Conservation (phyloP, 495 filamentous ascomycete genomes). For the Articulospora tetracladia region DNA sequence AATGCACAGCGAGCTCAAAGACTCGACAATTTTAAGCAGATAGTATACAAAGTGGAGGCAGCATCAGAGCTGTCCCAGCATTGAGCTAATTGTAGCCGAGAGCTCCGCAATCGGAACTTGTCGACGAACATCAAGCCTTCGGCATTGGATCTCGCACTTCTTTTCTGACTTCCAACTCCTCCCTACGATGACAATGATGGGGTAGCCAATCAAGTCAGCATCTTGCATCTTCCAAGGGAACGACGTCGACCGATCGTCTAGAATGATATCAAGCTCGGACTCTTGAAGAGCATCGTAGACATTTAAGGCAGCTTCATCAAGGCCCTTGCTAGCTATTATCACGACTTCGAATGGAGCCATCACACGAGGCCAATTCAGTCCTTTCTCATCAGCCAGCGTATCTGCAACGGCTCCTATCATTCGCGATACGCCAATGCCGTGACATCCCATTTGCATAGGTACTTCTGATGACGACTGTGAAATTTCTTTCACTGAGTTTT, state of each 20-base stretch:
- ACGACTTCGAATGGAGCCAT: conserved; percentile 84
- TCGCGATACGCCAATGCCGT: conserved; percentile 91
- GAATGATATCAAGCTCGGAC: conserved; percentile 46
- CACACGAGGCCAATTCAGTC: conserved; percentile 82
- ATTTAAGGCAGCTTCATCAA: conserved; percentile 46
- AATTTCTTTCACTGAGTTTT: conserved; percentile 16
- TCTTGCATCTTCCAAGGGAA: conserved; percentile 84
- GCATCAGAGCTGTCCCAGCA: conserved; percentile 12
- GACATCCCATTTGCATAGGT: conserved; percentile 88
- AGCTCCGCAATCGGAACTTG: conserved; percentile 42
- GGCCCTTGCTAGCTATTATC: conserved; percentile 54
- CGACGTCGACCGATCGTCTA: conserved; percentile 68
- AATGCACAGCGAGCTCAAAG: too few species aligned
- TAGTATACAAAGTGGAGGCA: background rate
- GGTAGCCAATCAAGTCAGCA: conserved; percentile 86
- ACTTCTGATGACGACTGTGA: conserved; percentile 24
- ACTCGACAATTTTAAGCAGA: too few species aligned
- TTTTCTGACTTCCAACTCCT: conserved; percentile 62
- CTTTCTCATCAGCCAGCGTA: conserved; percentile 62
- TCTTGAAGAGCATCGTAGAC: conserved; percentile 55
- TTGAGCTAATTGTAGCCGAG: background rate
- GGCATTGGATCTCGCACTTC: conserved; percentile 74
- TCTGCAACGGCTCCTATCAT: conserved; percentile 85
- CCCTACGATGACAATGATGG: conserved; percentile 75
- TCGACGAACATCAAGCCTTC: conserved; percentile 46